phyloP scores from a whole-genome alignment of 2,329 filamentous ascomycete genomes.

The Alternaria alternata region DNA sequence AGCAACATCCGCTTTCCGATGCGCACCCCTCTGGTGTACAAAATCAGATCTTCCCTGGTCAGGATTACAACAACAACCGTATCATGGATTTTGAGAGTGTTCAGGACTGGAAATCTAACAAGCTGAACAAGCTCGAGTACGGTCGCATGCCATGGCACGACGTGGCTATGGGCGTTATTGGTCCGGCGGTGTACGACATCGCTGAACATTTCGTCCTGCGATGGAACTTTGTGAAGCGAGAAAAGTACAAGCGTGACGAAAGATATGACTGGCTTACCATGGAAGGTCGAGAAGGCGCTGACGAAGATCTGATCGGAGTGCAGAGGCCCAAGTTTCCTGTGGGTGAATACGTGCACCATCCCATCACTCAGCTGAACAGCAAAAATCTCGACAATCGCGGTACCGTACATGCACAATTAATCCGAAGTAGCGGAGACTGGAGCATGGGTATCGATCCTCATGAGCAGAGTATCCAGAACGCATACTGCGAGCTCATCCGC shows the following conservation, averaged over 20 bases:
- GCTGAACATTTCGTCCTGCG: slow-evolving; percentile 93
- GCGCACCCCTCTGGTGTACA: slow-evolving; percentile 83
- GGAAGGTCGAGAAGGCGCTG: slow-evolving; percentile 75
- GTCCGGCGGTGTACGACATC: slow-evolving; percentile 90
- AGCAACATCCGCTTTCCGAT: slow-evolving; percentile 85
- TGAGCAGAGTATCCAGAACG: slow-evolving; percentile 87
- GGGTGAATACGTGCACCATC: slow-evolving; percentile 86
- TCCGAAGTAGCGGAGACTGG: slow-evolving; percentile 94
- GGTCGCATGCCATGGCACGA: slow-evolving; percentile 99
- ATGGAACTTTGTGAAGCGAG: slow-evolving; percentile 96
- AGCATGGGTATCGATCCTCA: slow-evolving; percentile 82
- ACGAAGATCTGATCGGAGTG: slow-evolving; percentile 87
- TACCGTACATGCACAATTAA: slow-evolving; percentile 80
- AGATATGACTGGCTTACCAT: slow-evolving; percentile 86
- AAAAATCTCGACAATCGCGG: slow-evolving; percentile 70
- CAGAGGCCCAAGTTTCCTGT: slow-evolving; percentile 89
- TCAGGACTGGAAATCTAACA: slow-evolving; percentile 90
- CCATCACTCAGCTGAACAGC: slow-evolving; percentile 71
- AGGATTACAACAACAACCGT: slow-evolving; percentile 98
- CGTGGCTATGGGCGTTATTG: slow-evolving; percentile 88
- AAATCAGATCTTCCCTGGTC: slow-evolving; percentile 90
- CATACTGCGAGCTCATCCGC: slow-evolving; percentile 83
- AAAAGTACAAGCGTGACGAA: slow-evolving; percentile 93
- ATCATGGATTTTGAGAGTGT: slow-evolving; percentile 96
- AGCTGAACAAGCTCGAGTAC: slow-evolving; percentile 87